Conservation (phyloP, 257 asterid genomes). For the Forsythia viridissima region DNA sequence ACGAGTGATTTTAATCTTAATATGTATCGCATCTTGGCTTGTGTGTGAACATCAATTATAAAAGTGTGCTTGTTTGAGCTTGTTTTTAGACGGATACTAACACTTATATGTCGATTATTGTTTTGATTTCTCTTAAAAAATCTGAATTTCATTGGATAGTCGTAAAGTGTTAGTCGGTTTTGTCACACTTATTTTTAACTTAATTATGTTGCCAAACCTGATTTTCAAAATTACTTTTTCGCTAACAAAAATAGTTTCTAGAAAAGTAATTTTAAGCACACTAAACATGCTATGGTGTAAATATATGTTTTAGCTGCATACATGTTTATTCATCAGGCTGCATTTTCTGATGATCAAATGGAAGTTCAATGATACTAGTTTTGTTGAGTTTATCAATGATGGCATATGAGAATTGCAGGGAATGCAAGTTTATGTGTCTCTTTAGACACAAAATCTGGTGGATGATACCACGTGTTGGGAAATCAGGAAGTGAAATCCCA, state of each 20-base stretch:
- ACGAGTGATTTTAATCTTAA: too few relatives aligned
- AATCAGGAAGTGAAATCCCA: constrained; percentile 51
- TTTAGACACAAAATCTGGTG: constrained; percentile 68
- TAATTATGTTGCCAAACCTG: too few relatives aligned
- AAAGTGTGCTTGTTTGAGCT: too few relatives aligned
- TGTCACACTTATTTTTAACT: too few relatives aligned
- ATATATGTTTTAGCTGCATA: too few relatives aligned
- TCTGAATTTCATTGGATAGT: not conserved
- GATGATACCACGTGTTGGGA: constrained; percentile 74
- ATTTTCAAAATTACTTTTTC: not conserved
- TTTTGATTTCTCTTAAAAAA: not conserved
- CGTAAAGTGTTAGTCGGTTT: not conserved
- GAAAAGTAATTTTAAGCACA: too few relatives aligned
- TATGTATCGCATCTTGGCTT: too few relatives aligned
- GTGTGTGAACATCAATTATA: too few relatives aligned
- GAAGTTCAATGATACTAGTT: not conserved
- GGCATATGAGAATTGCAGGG: constrained; percentile 27
- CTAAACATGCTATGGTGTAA: too few relatives aligned
- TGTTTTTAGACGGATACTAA: too few relatives aligned
- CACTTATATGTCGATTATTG: not conserved
- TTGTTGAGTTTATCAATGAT: not conserved
- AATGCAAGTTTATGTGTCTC: constrained; percentile 54
- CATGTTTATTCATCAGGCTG: too few relatives aligned
- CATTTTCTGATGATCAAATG: not conserved
- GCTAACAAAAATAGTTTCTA: too few relatives aligned